Evolutionary conservation across 2,329 filamentous ascomycete species (phyloP), one percentile per base, ranked within the genome.

Genomic region (Knoxdaviesia proteae): DNA sequence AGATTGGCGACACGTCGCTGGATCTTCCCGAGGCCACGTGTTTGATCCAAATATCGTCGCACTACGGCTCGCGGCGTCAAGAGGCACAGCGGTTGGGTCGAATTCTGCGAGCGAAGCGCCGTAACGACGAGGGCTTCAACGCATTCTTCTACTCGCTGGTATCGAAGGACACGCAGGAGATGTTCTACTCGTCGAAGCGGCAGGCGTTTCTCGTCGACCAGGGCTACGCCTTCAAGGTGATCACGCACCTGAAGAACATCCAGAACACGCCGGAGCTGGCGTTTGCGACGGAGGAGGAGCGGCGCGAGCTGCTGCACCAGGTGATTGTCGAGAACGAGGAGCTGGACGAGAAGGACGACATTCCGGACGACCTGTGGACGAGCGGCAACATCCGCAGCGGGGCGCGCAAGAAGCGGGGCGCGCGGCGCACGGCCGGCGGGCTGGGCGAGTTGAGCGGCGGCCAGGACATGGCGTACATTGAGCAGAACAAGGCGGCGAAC

Each of bases 81-180:
- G 90, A 98, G 62, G 90, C 90, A 0, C 90, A 96, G 57, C 77
- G 90, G 3, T 68, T 96, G 0, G 90, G 90, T 4, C 80, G 90
- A 42, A 96, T 98, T 52, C 72, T 98, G 3, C 74, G 90, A 60
- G 90, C 90, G 9, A 98, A 98, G 62, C 76, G 90, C 11, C 74
- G 90, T 56, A 96, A 94, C 52, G 90, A 98, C 51, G 90, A 96
- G 58, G 90, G 90, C 6, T 98, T 98, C 60, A 98, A 98, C 55
- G 90, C 90, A 0, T 98, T 96, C 60, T 98, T 98, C 65, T 98
- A 98, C 62, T 93, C 84, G 0, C 71, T 98, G 1, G 90, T 98
- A 4, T 93, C 84, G 5, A 96, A 96, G 58, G 90, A 98, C 56
- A 98, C 90, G 0, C 80, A 87, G 47, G 90, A 98, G 58, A 96